Conservation (phyloP, 495 filamentous ascomycete species). For the Tuber umbilicatum region DNA sequence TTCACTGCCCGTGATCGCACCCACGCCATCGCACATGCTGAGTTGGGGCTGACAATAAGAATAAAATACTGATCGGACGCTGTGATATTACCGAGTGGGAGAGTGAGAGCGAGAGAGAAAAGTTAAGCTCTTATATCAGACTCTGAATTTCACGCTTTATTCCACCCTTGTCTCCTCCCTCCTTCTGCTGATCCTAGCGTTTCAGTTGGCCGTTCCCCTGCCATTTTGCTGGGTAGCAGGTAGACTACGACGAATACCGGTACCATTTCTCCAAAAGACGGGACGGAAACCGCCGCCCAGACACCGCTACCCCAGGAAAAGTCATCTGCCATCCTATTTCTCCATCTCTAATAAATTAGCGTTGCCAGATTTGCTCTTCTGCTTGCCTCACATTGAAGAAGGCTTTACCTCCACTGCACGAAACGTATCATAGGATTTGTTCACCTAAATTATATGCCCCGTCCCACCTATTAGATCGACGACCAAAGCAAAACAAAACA, state of each 20-base stretch:
- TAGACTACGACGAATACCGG: neutral
- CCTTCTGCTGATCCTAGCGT: conserved; percentile 8
- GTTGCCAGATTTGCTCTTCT: neutral
- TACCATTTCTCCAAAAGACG: conserved; percentile 25
- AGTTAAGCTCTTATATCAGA: neutral
- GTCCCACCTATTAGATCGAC: neutral
- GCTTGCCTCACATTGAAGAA: neutral
- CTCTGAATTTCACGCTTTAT: neutral
- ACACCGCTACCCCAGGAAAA: conserved; percentile 24
- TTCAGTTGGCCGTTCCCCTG: neutral
- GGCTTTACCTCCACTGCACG: neutral
- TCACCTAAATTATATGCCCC: neutral
- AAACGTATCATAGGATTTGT: neutral
- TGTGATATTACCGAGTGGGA: neutral
- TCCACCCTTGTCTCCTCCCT: conserved; percentile 2
- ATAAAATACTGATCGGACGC: neutral
- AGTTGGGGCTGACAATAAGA: neutral
- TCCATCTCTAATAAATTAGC: neutral
- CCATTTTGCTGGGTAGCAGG: neutral
- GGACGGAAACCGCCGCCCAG: conserved; percentile 38
- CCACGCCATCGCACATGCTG: neutral
- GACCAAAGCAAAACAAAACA: neutral
- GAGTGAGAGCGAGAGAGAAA: conserved; percentile 6
- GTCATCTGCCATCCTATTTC: neutral
- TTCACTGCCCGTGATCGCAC: neutral